Evolutionary conservation across 768 basidiomycete genomes (phyloP).

Genomic region (Pholiota molesta): DNA sequence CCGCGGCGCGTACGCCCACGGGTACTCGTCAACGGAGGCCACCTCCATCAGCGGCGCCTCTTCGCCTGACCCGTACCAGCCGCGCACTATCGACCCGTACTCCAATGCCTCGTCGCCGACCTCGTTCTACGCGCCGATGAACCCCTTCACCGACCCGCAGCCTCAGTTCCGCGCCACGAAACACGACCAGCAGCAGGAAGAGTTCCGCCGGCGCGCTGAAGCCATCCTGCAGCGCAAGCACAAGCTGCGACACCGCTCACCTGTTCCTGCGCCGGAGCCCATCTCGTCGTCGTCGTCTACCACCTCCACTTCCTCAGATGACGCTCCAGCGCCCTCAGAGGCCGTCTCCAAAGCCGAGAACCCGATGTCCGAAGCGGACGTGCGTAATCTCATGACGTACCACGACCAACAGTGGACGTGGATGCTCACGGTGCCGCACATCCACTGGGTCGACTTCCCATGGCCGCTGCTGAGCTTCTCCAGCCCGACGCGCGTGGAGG

Average conservation of each 20-base stretch:
- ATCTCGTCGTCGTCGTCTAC: conserved; percentile 19
- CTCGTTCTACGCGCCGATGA: neutral
- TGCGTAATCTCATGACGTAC: conserved; percentile 25
- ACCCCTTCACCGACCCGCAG: neutral
- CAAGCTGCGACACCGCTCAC: conserved; percentile 5
- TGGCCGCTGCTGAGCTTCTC: conserved; percentile 28
- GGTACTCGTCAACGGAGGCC: conserved; percentile 4
- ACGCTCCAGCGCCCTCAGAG: neutral
- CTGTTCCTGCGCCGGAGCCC: conserved; percentile 11
- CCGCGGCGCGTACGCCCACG: neutral
- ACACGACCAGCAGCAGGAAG: conserved; percentile 27
- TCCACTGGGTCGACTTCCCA: conserved; percentile 28
- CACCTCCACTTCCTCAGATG: conserved; percentile 16
- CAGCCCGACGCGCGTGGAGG: conserved; percentile 19
- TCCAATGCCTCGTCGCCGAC: neutral
- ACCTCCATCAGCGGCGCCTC: conserved; percentile 5
- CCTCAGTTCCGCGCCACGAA: conserved; percentile 12
- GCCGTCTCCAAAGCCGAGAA: conserved; percentile 8
- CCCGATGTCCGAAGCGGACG: conserved; percentile 23
- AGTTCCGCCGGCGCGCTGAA: conserved; percentile 26
- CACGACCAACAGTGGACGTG: conserved; percentile 29
- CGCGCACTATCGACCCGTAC: neutral
- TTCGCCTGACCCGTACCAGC: conserved; percentile 1
- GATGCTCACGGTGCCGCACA: conserved; percentile 20
- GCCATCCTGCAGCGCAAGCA: conserved; percentile 23